phyloP scores from a whole-genome alignment of 2,329 filamentous ascomycete species.

The Cordyceps fumosorosea region DNA sequence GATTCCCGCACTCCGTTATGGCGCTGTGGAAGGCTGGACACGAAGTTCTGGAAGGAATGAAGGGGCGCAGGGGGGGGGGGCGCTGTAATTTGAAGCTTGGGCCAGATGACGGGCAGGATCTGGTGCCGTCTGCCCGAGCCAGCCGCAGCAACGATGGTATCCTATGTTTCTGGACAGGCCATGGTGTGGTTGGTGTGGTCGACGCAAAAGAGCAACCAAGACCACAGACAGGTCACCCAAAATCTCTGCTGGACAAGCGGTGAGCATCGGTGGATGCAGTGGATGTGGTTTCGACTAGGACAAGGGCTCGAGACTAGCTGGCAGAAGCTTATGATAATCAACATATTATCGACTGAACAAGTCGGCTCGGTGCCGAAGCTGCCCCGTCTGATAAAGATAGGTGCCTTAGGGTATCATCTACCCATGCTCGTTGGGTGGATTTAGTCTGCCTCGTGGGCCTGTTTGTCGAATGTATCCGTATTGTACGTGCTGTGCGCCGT shows the following conservation, averaged over 20 bases:
- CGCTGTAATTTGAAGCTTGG: background rate
- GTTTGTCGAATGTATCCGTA: too few species aligned
- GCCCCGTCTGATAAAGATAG: background rate
- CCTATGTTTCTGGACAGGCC: background rate
- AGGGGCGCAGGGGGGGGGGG: background rate
- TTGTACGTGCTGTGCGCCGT: background rate
- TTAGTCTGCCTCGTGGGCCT: background rate
- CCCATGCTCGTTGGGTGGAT: background rate
- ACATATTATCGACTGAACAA: background rate
- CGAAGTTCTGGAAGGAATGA: conserved; percentile 3
- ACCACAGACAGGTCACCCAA: background rate
- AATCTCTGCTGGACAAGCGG: background rate
- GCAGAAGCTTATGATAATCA: background rate
- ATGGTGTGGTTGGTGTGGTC: background rate
- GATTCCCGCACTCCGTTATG: background rate
- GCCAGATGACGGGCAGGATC: conserved; percentile 6
- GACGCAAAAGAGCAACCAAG: background rate
- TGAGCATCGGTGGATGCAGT: conserved; percentile 1
- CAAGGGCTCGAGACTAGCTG: conserved; percentile 5
- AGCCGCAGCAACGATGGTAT: background rate
- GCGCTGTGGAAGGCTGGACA: background rate
- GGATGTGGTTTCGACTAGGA: conserved; percentile 6
- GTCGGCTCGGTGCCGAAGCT: background rate
- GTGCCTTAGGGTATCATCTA: background rate
- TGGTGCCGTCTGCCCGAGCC: conserved; percentile 4